Evolutionary conservation across 176 grass and related monocot species (phyloP).

Genomic region (Pontederia paniculata): DNA sequence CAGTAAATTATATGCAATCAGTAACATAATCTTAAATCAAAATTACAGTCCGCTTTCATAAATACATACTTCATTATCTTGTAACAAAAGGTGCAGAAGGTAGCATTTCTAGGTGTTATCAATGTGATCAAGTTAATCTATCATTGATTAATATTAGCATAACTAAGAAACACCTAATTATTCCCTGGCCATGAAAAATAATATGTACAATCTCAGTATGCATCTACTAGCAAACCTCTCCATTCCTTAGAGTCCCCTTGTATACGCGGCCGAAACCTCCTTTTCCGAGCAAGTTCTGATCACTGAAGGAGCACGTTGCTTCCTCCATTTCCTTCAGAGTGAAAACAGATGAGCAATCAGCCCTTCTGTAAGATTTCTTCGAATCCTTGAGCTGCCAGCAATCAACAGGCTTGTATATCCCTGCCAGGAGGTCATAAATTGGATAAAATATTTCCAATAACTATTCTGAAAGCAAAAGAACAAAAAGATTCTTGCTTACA

Average conservation of each 20-base stretch:
- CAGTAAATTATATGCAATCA: too few species aligned
- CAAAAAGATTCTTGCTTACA: slow-evolving; percentile 41
- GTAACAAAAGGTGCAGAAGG: too few species aligned
- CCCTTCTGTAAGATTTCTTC: slow-evolving; percentile 30
- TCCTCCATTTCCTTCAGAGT: slow-evolving; percentile 98
- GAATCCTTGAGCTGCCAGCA: slow-evolving; percentile 69
- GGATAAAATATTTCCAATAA: slow-evolving; percentile 1
- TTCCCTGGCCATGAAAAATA: too few species aligned
- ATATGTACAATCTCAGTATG: not conserved
- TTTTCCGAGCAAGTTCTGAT: slow-evolving; percentile 76
- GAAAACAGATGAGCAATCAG: slow-evolving; percentile 73
- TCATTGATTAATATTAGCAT: too few species aligned
- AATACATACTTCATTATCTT: too few species aligned
- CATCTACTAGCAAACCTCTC: slow-evolving; percentile 40
- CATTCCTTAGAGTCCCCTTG: slow-evolving; percentile 70
- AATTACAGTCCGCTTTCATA: too few species aligned
- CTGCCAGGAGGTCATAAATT: slow-evolving; percentile 27
- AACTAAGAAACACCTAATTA: too few species aligned
- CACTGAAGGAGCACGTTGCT: slow-evolving; percentile 59
- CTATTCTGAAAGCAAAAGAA: not conserved
- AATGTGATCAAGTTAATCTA: too few species aligned
- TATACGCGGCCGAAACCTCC: slow-evolving; percentile 96
- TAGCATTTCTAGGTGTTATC: too few species aligned
- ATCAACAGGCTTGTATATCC: slow-evolving; percentile 89
- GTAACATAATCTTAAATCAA: too few species aligned